These are phyloP conservation scores for Colletotrichum trifolii DNA, from an alignment of 2,329 filamentous ascomycete species.

Conservation along the genomic window DNA sequence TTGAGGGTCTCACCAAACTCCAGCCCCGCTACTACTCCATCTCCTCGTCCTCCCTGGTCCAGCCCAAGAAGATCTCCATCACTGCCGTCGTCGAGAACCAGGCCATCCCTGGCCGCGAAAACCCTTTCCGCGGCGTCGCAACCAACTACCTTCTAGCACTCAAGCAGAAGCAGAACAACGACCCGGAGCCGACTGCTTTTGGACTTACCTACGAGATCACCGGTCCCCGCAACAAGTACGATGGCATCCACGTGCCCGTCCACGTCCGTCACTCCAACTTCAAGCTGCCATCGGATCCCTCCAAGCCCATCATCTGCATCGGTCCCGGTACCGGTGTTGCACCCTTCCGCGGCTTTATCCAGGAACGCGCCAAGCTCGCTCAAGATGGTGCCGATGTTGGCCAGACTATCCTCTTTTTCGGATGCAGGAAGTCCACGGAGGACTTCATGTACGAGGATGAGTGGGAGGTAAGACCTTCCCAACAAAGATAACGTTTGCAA, in stretches of 20 bases:
- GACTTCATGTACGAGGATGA: slow-evolving; percentile 94
- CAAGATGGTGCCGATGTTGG: slow-evolving; percentile 85
- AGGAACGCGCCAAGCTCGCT: slow-evolving; percentile 88
- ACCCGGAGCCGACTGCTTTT: slow-evolving; percentile 82
- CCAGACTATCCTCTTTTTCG: slow-evolving; percentile 91
- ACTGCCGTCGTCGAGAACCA: slow-evolving; percentile 94
- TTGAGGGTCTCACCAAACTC: slow-evolving; percentile 93
- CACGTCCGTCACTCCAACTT: slow-evolving; percentile 99
- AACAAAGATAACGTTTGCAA: neutral
- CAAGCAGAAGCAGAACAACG: slow-evolving; percentile 96
- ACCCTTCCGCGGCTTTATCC: slow-evolving; percentile 94
- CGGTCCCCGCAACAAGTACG: slow-evolving; percentile 96
- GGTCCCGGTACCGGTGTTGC: slow-evolving; percentile 97
- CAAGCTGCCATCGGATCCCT: slow-evolving; percentile 95
- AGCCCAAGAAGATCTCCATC: slow-evolving; percentile 94
- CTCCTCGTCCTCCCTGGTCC: slow-evolving; percentile 93
- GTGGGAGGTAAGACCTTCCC: slow-evolving; percentile 79
- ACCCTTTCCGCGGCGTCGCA: slow-evolving; percentile 90
- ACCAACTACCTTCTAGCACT: slow-evolving; percentile 96
- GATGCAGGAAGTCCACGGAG: slow-evolving; percentile 87
- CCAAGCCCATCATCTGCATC: slow-evolving; percentile 94
- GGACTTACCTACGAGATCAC: slow-evolving; percentile 87
- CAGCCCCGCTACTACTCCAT: slow-evolving; percentile 99
- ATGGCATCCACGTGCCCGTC: slow-evolving; percentile 92
- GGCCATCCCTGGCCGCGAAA: slow-evolving; percentile 78